Conservation (phyloP, 768 basidiomycete genomes). For the Kwoniella newhampshirensis region DNA sequence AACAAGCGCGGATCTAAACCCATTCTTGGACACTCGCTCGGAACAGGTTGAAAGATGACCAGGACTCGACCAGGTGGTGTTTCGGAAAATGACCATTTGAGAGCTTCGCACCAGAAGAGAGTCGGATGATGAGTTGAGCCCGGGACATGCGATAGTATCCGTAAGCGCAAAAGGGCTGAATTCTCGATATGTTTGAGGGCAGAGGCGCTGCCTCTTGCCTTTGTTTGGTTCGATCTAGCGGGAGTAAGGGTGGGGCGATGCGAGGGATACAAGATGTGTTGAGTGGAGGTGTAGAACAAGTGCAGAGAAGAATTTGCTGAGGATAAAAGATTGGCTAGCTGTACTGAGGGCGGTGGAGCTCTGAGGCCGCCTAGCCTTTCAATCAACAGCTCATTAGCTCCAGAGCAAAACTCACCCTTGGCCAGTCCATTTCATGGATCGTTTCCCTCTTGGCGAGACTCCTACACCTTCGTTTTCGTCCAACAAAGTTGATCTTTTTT, state of each 20-base stretch:
- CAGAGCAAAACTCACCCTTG: constrained; percentile 38
- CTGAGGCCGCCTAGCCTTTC: constrained; percentile 16
- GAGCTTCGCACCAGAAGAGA: constrained; percentile 15
- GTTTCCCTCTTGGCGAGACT: constrained; percentile 35
- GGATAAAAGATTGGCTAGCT: constrained; percentile 29
- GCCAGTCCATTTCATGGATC: constrained; percentile 25
- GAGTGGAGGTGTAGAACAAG: constrained; percentile 42
- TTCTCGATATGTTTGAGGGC: constrained; percentile 13
- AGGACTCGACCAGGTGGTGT: constrained; percentile 3
- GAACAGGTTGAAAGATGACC: constrained; percentile 26
- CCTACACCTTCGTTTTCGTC: constrained; percentile 41
- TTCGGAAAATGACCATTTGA: constrained; percentile 1
- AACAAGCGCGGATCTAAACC: constrained; percentile 32
- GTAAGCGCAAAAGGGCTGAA: constrained; percentile 14
- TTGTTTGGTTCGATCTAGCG: constrained; percentile 1
- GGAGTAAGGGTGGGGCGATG: background rate
- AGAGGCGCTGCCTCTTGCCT: background rate
- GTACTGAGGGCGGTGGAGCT: constrained; percentile 24
- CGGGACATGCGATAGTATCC: background rate
- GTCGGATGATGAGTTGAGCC: constrained; percentile 23
- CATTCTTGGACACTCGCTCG: constrained; percentile 25
- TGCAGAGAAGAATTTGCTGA: constrained; percentile 30
- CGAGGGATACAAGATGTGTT: constrained; percentile 25
- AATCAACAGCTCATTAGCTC: constrained; percentile 6
- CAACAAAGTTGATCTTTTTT: constrained; percentile 1